These are phyloP conservation scores for Capillidium rhysosporum DNA, from an alignment of 371 early-diverging fungal species.

Conservation along the genomic window DNA sequence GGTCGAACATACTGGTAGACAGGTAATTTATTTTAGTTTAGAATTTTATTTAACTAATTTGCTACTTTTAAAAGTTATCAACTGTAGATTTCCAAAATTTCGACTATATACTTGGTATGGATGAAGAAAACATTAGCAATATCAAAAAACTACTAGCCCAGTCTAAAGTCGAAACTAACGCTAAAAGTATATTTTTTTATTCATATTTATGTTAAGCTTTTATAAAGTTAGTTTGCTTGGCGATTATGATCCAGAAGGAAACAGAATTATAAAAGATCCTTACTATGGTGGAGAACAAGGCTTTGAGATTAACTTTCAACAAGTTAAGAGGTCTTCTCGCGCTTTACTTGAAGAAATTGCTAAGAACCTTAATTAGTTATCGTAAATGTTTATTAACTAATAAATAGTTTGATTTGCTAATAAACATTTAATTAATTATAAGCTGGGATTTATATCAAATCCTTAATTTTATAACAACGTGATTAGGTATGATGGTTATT, in stretches of 20 bases:
- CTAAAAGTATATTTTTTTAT: too few species aligned
- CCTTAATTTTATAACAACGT: too few species aligned
- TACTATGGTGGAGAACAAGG: constrained; percentile 77
- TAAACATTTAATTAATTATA: too few species aligned
- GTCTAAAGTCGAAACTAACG: too few species aligned
- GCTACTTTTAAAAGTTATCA: background rate
- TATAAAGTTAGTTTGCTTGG: constrained; percentile 55
- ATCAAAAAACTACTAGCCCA: too few species aligned
- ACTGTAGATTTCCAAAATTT: constrained; percentile 27
- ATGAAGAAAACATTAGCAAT: constrained; percentile 17
- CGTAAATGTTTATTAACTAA: too few species aligned
- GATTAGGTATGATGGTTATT: too few species aligned
- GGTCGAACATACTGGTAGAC: constrained; percentile 57
- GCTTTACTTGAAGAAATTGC: too few species aligned
- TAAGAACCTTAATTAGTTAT: too few species aligned
- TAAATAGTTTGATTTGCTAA: too few species aligned
- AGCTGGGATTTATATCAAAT: too few species aligned
- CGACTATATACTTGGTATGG: constrained; percentile 81
- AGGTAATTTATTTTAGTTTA: constrained; percentile 14
- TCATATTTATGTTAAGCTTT: too few species aligned
- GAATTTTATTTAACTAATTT: background rate
- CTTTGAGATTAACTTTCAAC: constrained; percentile 71
- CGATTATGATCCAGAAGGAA: constrained; percentile 57
- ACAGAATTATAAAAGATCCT: constrained; percentile 62
- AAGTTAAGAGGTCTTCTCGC: constrained; percentile 43